Conservation (phyloP, 306 rosid genomes). For the Trifolium dubium region DNA sequence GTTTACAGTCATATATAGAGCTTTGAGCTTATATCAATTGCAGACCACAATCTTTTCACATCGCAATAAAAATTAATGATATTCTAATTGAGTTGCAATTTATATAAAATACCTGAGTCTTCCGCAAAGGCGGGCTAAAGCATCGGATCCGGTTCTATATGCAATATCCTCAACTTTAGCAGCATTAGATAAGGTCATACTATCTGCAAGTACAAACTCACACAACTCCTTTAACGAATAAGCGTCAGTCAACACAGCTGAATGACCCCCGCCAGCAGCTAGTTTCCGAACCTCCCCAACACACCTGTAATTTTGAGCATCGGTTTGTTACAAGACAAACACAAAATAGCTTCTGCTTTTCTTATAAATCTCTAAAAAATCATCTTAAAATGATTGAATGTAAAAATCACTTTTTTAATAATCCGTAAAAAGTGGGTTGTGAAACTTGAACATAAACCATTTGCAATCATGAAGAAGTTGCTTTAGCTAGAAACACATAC, state of each 20-base stretch:
- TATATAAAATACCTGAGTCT: slow-evolving; percentile 67
- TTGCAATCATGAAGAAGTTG: slow-evolving; percentile 30
- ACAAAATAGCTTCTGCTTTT: no score
- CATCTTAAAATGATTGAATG: no score
- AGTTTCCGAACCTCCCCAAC: slow-evolving; percentile 92
- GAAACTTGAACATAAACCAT: slow-evolving; percentile 38
- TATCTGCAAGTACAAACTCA: slow-evolving; percentile 82
- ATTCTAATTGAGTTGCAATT: slow-evolving; percentile 20
- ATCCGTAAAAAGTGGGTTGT: no score
- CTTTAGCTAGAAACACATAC: slow-evolving; percentile 49
- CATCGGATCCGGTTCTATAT: slow-evolving; percentile 84
- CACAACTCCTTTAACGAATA: slow-evolving; percentile 91
- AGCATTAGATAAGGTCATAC: slow-evolving; percentile 67
- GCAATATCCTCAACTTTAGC: slow-evolving; percentile 79
- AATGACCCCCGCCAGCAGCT: slow-evolving; percentile 99
- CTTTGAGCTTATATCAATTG: background rate
- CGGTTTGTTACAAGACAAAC: no score
- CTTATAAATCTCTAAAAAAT: no score
- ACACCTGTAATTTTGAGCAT: slow-evolving; percentile 56
- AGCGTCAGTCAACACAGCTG: slow-evolving; percentile 94
- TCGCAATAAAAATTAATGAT: slow-evolving; percentile 1
- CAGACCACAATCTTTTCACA: background rate
- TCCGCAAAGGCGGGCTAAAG: slow-evolving; percentile 87
- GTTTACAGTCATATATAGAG: no score
- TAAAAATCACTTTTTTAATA: no score